Evolutionary conservation across 495 filamentous ascomycete genomes (phyloP).

Genomic region (Neurospora cerealis): DNA sequence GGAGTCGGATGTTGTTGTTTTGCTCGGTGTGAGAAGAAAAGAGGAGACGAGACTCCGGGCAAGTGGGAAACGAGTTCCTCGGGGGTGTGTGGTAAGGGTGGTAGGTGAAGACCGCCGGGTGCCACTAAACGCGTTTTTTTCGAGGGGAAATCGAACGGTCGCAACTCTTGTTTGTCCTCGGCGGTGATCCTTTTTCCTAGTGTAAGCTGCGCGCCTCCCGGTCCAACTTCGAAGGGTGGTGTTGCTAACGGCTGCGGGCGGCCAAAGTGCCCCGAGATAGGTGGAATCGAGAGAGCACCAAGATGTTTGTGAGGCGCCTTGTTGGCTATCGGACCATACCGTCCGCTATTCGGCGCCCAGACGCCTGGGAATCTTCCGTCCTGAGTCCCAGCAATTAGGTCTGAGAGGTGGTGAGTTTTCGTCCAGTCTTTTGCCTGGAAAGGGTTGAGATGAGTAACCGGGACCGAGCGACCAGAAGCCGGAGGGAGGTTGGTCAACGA

Average conservation of each 20-base stretch:
- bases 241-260: neutral
- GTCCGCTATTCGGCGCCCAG: constrained; percentile 6
- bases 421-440: neutral
- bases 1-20: constrained; percentile 25
- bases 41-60: constrained; percentile 30
- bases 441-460: constrained; percentile 6
- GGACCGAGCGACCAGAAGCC: constrained; percentile 5
- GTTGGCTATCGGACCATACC: constrained; percentile 16
- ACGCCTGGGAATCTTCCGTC: constrained; percentile 1
- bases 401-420: neutral
- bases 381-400: neutral
- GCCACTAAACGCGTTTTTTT: constrained; percentile 16
- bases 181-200: constrained; percentile 10
- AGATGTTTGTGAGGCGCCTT: constrained; percentile 1
- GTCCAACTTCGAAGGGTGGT: neutral
- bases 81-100: constrained; percentile 12
- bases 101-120: constrained; percentile 18
- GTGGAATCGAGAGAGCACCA: neutral
- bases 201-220: neutral
- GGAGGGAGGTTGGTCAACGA: constrained; percentile 2
- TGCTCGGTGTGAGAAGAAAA: constrained; percentile 49
- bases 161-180: constrained; percentile 1
- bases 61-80: constrained; percentile 16
- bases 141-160: constrained; percentile 10
- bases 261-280: neutral